Evolutionary conservation across 2,329 filamentous ascomycete genomes (phyloP).

Genomic region (Camillea tinctor): DNA sequence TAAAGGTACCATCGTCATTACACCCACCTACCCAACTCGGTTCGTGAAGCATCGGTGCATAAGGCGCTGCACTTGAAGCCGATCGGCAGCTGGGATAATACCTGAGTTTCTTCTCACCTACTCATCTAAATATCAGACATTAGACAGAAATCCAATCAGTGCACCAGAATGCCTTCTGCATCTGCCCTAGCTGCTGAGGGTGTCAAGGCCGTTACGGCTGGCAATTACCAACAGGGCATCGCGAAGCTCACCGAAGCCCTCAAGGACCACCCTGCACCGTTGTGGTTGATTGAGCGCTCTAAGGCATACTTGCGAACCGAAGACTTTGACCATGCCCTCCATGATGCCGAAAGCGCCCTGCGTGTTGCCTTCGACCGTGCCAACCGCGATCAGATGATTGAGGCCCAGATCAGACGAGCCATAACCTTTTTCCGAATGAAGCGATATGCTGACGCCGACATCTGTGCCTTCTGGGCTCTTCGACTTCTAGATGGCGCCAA

Average conservation of each 20-base stretch:
- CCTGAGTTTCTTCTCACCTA: no score
- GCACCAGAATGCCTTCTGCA: slow-evolving; percentile 46
- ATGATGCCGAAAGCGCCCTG: slow-evolving; percentile 67
- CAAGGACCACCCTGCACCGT: slow-evolving; percentile 62
- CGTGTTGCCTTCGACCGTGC: slow-evolving; percentile 63
- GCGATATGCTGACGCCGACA: slow-evolving; percentile 71
- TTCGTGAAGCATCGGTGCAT: no score
- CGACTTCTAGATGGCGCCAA: slow-evolving; percentile 39
- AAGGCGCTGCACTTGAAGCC: no score
- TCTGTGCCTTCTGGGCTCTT: slow-evolving; percentile 63
- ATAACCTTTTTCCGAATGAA: slow-evolving; percentile 70
- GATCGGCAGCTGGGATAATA: no score
- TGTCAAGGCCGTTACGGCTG: slow-evolving; percentile 60
- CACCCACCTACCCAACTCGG: no score
- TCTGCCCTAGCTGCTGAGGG: slow-evolving; percentile 57
- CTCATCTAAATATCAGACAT: neutral
- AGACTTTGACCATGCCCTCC: slow-evolving; percentile 62
- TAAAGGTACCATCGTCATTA: no score
- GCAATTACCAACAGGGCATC: slow-evolving; percentile 68
- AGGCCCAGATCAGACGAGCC: slow-evolving; percentile 79
- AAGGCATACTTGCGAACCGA: slow-evolving; percentile 70
- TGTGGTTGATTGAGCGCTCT: slow-evolving; percentile 80
- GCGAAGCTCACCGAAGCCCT: slow-evolving; percentile 67
- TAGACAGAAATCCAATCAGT: neutral
- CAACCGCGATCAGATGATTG: slow-evolving; percentile 71